These are phyloP conservation scores for Pythium graminicola DNA, from an alignment of 352 stramenopile genomes.

Conservation along the genomic window DNA sequence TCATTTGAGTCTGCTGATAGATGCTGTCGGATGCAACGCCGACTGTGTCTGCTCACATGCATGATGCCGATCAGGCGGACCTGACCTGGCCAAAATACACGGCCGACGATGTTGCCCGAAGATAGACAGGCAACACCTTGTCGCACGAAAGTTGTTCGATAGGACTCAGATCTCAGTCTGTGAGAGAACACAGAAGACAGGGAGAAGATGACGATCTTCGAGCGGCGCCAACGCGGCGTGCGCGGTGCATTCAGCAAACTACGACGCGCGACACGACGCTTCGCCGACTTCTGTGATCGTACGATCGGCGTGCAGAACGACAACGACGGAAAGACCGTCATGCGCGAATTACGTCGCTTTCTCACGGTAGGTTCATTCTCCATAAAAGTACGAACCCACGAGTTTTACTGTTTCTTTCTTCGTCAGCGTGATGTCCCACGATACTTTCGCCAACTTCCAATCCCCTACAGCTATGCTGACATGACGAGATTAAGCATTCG, in stretches of 20 bases:
- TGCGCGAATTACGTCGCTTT: slow-evolving; percentile 22
- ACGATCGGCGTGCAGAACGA: slow-evolving; percentile 20
- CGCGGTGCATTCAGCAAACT: slow-evolving; percentile 20
- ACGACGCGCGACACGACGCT: slow-evolving; percentile 12
- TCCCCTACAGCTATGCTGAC: slow-evolving; percentile 11
- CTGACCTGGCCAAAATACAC: slow-evolving; percentile 7
- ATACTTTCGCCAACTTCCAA: slow-evolving; percentile 17
- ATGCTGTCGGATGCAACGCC: neutral
- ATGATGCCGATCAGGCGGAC: slow-evolving; percentile 8
- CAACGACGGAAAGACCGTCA: slow-evolving; percentile 13
- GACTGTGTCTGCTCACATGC: neutral
- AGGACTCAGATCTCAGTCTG: slow-evolving; percentile 15
- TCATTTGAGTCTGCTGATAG: slow-evolving; percentile 30
- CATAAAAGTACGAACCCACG: neutral
- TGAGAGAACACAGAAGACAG: neutral
- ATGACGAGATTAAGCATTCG: slow-evolving; percentile 9
- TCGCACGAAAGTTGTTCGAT: slow-evolving; percentile 12
- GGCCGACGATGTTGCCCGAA: neutral
- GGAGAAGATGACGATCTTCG: slow-evolving; percentile 13
- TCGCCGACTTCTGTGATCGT: slow-evolving; percentile 21
- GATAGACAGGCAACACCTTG: neutral
- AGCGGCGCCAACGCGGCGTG: slow-evolving; percentile 7
- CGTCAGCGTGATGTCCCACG: slow-evolving; percentile 19
- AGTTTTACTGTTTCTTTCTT: neutral
- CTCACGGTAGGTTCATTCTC: slow-evolving; percentile 11